Conservation (phyloP, 2,329 filamentous ascomycete genomes). For the Diplodia corticola region DNA sequence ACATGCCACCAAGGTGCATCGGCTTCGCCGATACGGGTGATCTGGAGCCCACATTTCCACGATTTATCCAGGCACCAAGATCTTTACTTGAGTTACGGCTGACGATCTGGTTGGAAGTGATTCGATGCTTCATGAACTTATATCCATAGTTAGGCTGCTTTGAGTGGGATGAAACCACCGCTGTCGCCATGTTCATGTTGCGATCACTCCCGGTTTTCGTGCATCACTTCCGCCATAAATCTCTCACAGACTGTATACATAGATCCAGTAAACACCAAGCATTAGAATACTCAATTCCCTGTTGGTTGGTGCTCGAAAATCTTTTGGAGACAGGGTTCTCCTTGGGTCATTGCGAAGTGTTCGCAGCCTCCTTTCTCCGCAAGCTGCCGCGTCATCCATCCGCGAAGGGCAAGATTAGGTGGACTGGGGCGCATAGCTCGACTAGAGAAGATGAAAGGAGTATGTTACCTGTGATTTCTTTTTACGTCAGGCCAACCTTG, state of each 20-base stretch:
- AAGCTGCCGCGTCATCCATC: no score
- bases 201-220: background rate
- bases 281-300: background rate
- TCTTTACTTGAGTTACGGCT: no score
- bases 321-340: background rate
- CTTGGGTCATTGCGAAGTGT: background rate
- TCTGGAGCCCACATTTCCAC: no score
- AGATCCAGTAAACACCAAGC: background rate
- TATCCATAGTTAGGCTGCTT: background rate
- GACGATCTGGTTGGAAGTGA: no score
- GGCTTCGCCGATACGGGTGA: no score
- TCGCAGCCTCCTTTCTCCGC: background rate
- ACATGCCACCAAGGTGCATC: no score
- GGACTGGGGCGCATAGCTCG: no score
- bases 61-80: no score
- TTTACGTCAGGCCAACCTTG: no score
- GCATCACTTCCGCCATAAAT: background rate
- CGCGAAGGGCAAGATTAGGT: no score
- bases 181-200: background rate
- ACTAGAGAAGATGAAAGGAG: no score
- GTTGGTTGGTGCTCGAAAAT: fast-evolving
- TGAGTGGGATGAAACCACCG: background rate
- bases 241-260: background rate
- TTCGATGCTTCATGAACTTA: background rate
- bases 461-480: no score